A percentile compares a stretch with the other conserved stretches of the same genome.
Conservation (phyloP, 2,329 filamentous ascomycete genomes). For the Epichloe bromicola region DNA sequence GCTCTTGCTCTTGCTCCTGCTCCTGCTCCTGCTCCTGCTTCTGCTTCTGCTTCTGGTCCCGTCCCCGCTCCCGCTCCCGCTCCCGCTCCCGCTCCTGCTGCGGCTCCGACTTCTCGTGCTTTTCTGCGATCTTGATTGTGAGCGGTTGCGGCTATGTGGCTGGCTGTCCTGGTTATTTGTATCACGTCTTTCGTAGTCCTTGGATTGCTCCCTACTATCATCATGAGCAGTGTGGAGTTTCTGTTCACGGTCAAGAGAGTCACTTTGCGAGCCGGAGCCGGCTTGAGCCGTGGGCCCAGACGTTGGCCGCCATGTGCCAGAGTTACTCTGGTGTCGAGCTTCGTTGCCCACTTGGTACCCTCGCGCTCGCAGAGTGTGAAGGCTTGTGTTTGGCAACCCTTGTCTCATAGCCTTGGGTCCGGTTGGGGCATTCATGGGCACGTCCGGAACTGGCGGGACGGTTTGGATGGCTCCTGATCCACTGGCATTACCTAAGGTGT, state of each 20-base stretch:
- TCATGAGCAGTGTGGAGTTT: slow-evolving; percentile 17
- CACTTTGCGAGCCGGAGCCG: slow-evolving; percentile 29
- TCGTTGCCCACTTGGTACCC: slow-evolving; percentile 34
- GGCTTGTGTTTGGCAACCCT: slow-evolving; percentile 70
- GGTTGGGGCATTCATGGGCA: slow-evolving; percentile 64
- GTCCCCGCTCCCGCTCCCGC: slow-evolving; percentile 3
- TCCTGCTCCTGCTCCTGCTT: slow-evolving; percentile 16
- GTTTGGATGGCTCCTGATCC: slow-evolving; percentile 18
- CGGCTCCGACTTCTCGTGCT: slow-evolving; percentile 16
- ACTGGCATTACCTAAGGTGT: slow-evolving; percentile 18
- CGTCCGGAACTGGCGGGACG: slow-evolving; percentile 23
- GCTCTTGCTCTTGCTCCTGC: slow-evolving; percentile 14
- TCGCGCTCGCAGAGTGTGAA: slow-evolving; percentile 48
- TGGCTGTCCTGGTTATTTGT: slow-evolving; percentile 10
- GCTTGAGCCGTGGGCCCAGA: slow-evolving; percentile 6
- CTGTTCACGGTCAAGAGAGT: slow-evolving; percentile 28
- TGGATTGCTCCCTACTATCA: slow-evolving; percentile 20
- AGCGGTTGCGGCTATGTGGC: slow-evolving; percentile 11
- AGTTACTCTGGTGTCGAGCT: slow-evolving; percentile 18
- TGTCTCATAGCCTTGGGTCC: slow-evolving; percentile 92
- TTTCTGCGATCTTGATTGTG: slow-evolving; percentile 22
- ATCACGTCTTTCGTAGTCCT: slow-evolving; percentile 14
- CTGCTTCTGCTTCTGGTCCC: slow-evolving; percentile 11
- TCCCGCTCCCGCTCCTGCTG: slow-evolving; percentile 16
- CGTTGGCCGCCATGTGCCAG: slow-evolving; percentile 4